phyloP scores from a whole-genome alignment of 2,329 filamentous ascomycete genomes.

The Lecanosticta acicola region DNA sequence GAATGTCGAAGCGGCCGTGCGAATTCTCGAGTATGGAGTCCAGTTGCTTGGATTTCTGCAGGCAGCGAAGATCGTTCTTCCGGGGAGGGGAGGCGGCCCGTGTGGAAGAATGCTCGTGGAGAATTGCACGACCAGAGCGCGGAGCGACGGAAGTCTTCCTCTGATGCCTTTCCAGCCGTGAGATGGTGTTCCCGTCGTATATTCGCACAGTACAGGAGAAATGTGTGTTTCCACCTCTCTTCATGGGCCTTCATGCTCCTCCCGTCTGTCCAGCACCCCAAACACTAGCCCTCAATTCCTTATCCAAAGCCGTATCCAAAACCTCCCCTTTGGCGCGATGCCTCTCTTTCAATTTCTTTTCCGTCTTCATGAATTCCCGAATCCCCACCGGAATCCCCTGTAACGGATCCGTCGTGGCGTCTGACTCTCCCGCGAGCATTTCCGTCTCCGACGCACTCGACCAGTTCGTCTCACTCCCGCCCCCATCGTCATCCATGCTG shows the following conservation, averaged over 20 bases:
- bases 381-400: slow-evolving; percentile 83
- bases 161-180: no score
- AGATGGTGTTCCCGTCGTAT: no score
- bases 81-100: no score
- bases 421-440: slow-evolving; percentile 5
- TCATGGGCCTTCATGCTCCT: not conserved
- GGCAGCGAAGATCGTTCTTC: no score
- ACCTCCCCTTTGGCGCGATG: slow-evolving; percentile 39
- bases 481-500: slow-evolving; percentile 76
- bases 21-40: no score
- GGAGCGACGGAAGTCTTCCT: no score
- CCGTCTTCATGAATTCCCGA: slow-evolving; percentile 92
- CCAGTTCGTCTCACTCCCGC: slow-evolving; percentile 68
- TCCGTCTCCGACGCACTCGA: slow-evolving; percentile 24
- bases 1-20: no score
- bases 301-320: slow-evolving; percentile 17
- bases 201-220: no score
- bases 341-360: slow-evolving; percentile 80
- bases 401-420: slow-evolving; percentile 59
- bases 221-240: no score
- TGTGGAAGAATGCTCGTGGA: no score
- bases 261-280: slow-evolving; percentile 10
- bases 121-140: no score
- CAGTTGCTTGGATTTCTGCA: no score
- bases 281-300: slow-evolving; percentile 17